Evolutionary conservation across 768 basidiomycete genomes (phyloP).

Genomic region (Pseudohyphozyma bogoriensis): DNA sequence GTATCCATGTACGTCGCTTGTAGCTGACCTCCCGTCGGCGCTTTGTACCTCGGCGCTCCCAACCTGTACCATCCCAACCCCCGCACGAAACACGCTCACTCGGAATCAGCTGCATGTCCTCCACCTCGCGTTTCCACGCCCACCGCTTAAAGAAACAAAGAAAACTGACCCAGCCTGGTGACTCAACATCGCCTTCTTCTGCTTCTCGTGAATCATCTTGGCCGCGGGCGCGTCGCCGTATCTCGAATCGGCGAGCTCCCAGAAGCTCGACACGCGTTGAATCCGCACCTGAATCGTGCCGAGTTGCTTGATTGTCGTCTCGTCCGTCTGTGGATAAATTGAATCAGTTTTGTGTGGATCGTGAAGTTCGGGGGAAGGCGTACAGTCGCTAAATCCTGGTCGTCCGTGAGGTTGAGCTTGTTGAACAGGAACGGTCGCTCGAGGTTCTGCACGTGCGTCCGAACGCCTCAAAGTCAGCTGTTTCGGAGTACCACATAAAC

Average conservation of each 20-base stretch:
- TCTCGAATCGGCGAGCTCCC: not conserved
- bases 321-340: not conserved
- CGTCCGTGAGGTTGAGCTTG: not conserved
- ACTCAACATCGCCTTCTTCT: not conserved
- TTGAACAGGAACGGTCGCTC: not conserved
- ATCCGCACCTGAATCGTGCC: not conserved
- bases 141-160: too few species aligned
- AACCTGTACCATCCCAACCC: not conserved
- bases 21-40: not conserved
- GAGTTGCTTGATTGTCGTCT: not conserved
- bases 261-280: not conserved
- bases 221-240: not conserved
- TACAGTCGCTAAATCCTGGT: not conserved
- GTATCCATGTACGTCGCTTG: not conserved
- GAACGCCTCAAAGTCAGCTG: too few species aligned
- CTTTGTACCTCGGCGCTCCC: not conserved
- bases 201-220: not conserved
- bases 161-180: not conserved
- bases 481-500: too few species aligned
- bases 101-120: too few species aligned
- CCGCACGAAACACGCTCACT: too few species aligned
- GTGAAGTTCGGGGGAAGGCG: too few species aligned
- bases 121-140: too few species aligned
- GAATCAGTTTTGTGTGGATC: too few species aligned
- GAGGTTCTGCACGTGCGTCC: not conserved